phyloP scores from a whole-genome alignment of 768 basidiomycete species.

The Cantharellus anzutake region DNA sequence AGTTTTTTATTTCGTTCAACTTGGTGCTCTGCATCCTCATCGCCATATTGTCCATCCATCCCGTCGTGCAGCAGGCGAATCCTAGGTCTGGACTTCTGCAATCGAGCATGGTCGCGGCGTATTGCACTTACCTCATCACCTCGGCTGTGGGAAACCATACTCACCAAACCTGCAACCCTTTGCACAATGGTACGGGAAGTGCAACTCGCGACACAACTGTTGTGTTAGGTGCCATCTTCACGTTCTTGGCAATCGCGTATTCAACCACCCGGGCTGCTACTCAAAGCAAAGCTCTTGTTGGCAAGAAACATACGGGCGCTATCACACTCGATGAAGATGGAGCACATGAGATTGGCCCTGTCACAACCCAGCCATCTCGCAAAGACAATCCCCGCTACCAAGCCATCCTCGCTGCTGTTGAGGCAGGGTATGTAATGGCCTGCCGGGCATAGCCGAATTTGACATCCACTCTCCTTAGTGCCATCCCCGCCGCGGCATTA shows the following conservation, averaged over 20 bases:
- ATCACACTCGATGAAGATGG: slow-evolving; percentile 43
- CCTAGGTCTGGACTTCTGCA: slow-evolving; percentile 91
- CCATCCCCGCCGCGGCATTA: slow-evolving; percentile 84
- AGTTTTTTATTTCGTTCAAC: slow-evolving; percentile 95
- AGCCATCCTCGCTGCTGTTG: slow-evolving; percentile 84
- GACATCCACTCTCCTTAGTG: slow-evolving; percentile 24
- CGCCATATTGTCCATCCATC: slow-evolving; percentile 69
- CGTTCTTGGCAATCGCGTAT: slow-evolving; percentile 95
- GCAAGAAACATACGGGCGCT: slow-evolving; percentile 39
- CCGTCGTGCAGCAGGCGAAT: slow-evolving; percentile 76
- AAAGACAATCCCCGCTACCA: slow-evolving; percentile 84
- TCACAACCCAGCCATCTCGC: slow-evolving; percentile 65
- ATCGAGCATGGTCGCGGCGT: slow-evolving; percentile 90
- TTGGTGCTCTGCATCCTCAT: slow-evolving; percentile 60
- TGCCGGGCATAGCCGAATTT: background rate
- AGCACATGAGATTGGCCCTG: slow-evolving; percentile 50
- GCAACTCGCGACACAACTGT: slow-evolving; percentile 72
- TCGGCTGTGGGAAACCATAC: slow-evolving; percentile 92
- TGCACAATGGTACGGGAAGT: slow-evolving; percentile 38
- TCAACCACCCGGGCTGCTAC: slow-evolving; percentile 94
- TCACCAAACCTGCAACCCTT: slow-evolving; percentile 64
- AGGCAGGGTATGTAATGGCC: slow-evolving; percentile 59
- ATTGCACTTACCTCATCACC: slow-evolving; percentile 89
- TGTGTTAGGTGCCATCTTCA: slow-evolving; percentile 82
- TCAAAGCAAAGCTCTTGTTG: slow-evolving; percentile 77